These are phyloP conservation scores for Daldinia bambusicola DNA, from an alignment of 495 filamentous ascomycete genomes.

Conservation along the genomic window DNA sequence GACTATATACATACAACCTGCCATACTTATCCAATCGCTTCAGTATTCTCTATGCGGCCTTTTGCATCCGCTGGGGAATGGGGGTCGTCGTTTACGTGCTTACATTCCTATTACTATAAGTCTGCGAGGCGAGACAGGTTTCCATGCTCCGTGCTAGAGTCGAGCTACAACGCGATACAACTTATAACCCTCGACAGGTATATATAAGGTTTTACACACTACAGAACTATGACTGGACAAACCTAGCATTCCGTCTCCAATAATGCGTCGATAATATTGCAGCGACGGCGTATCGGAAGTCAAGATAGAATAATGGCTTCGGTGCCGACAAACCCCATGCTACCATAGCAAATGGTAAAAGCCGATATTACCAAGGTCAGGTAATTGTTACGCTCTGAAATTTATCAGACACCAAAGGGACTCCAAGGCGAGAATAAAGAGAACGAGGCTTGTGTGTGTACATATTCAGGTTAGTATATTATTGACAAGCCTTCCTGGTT, in stretches of 20 bases:
- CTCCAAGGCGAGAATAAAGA: not conserved
- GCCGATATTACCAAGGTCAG: not conserved
- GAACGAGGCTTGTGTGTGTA: not conserved
- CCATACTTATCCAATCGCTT: not conserved
- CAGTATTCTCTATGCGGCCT: conserved; percentile 24
- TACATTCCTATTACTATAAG: not conserved
- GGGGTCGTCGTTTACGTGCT: not conserved
- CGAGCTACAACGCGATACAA: conserved; percentile 37
- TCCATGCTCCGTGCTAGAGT: conserved; percentile 28
- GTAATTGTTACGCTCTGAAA: conserved; percentile 4
- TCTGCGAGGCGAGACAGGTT: conserved; percentile 15
- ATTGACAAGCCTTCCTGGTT: conserved; percentile 3
- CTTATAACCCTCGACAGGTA: conserved; percentile 7
- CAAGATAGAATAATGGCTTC: conserved; percentile 34
- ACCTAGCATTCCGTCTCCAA: conserved; percentile 24
- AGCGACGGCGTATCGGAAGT: conserved; percentile 21
- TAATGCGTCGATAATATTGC: conserved; percentile 27
- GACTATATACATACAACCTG: conserved; percentile 22
- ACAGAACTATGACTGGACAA: conserved; percentile 23
- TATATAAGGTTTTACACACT: conserved; percentile 6
- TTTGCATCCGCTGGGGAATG: conserved; percentile 37
- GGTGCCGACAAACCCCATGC: conserved; percentile 17
- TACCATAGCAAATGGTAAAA: not conserved
- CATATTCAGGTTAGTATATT: not conserved
- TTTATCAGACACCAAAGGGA: not conserved